phyloP scores from a whole-genome alignment of 768 basidiomycete species.

The Serpula lacrymans region DNA sequence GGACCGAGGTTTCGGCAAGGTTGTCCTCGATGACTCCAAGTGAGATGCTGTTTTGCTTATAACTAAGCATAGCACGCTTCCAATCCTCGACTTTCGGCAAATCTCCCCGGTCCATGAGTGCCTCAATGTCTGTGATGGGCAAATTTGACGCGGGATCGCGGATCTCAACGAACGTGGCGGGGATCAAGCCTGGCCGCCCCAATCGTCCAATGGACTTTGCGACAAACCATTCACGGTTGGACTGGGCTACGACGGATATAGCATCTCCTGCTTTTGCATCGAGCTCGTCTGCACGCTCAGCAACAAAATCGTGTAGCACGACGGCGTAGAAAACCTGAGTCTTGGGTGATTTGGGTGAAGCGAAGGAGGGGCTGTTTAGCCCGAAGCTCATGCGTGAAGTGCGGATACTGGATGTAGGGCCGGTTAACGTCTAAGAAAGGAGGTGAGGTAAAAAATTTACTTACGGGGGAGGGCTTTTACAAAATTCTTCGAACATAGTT shows the following conservation, averaged over 20 bases:
- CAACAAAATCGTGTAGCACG: slow-evolving; percentile 91
- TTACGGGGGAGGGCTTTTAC: slow-evolving; percentile 65
- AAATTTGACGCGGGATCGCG: slow-evolving; percentile 87
- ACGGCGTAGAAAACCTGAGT: slow-evolving; percentile 85
- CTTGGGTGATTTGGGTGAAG: slow-evolving; percentile 29
- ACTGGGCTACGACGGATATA: slow-evolving; percentile 96
- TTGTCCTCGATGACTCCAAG: slow-evolving; percentile 83
- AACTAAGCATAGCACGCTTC: slow-evolving; percentile 92
- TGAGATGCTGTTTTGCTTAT: slow-evolving; percentile 95
- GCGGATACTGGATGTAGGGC: slow-evolving; percentile 32
- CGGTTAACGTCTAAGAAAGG: slow-evolving; percentile 5
- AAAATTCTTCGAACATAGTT: slow-evolving; percentile 86
- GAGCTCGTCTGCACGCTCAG: slow-evolving; percentile 95
- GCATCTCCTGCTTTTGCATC: slow-evolving; percentile 93
- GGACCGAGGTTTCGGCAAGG: slow-evolving; percentile 37
- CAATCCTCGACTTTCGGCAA: slow-evolving; percentile 98
- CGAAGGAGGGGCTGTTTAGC: slow-evolving; percentile 17
- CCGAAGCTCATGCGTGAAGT: slow-evolving; percentile 31
- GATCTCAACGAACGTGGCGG: slow-evolving; percentile 95
- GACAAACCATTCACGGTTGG: slow-evolving; percentile 99
- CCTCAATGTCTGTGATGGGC: slow-evolving; percentile 69
- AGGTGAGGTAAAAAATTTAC: slow-evolving; percentile 27
- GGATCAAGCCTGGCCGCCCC: slow-evolving; percentile 94
- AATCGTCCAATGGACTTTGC: slow-evolving; percentile 96
- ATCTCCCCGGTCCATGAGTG: slow-evolving; percentile 81